phyloP scores from a whole-genome alignment of 805 yeast species.

The Candida xyloterini region DNA sequence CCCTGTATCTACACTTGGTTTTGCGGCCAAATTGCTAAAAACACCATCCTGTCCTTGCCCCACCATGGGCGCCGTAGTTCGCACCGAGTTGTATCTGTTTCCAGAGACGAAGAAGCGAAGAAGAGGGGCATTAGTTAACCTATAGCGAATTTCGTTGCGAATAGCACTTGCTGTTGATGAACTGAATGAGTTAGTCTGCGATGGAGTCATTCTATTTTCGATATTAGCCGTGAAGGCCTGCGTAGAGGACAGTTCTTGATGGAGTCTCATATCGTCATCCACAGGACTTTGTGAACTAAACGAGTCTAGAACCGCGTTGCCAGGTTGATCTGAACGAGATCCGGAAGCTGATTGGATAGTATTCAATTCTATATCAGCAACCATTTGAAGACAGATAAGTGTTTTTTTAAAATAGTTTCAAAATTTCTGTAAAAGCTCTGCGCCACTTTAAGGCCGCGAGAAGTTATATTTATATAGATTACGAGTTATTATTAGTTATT shows the following conservation, averaged over 20 bases:
- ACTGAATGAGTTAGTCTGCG: not conserved
- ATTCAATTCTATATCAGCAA: conserved; percentile 4
- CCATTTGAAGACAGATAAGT: conserved; percentile 1
- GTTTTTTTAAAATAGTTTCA: not conserved
- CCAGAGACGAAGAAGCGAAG: conserved; percentile 24
- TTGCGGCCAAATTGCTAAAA: conserved; percentile 86
- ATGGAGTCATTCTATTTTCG: conserved; percentile 1
- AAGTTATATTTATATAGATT: not conserved
- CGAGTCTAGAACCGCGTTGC: not conserved
- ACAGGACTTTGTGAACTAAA: conserved; percentile 2
- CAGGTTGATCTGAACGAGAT: not conserved
- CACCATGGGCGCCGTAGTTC: conserved; percentile 14
- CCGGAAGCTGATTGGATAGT: not conserved
- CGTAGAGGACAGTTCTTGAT: conserved; percentile 1
- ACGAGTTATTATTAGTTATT: not conserved
- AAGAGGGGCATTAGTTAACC: conserved; percentile 29
- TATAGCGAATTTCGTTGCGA: conserved; percentile 3
- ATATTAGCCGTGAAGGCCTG: conserved; percentile 5
- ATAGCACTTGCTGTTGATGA: not conserved
- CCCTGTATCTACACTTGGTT: conserved; percentile 53
- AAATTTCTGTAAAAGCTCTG: conserved; percentile 6
- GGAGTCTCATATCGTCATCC: conserved; percentile 6
- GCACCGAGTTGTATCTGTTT: conserved; percentile 25
- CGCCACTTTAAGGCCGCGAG: conserved; percentile 2
- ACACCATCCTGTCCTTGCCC: conserved; percentile 75